Evolutionary conservation across 768 basidiomycete species (phyloP).

Genomic region (Trametes sanguinea): DNA sequence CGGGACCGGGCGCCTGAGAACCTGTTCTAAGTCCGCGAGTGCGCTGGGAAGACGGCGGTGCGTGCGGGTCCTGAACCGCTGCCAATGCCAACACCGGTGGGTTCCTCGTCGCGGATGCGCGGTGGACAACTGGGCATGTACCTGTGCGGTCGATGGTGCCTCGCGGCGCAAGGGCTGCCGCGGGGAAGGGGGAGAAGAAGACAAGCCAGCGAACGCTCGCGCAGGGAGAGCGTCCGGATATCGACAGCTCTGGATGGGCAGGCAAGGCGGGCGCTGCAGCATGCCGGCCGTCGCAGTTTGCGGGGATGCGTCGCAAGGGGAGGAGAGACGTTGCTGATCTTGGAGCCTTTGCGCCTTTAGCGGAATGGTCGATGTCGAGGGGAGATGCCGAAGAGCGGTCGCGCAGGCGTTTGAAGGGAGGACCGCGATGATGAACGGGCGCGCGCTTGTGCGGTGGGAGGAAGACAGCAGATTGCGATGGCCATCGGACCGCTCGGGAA

Average conservation of each 20-base stretch:
- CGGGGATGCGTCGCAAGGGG: not conserved
- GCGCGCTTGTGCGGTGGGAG: not conserved
- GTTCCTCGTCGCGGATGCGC: not conserved
- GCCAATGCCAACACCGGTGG: not conserved
- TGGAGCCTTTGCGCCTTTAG: constrained; percentile 6
- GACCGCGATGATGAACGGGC: not conserved
- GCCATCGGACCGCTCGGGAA: constrained; percentile 13
- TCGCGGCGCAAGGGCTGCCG: not conserved
- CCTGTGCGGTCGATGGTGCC: not conserved
- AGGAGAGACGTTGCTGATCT: not conserved
- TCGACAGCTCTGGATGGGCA: not conserved
- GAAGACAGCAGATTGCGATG: constrained; percentile 3
- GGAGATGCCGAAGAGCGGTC: not conserved
- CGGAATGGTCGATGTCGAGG: not conserved
- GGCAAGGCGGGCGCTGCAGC: not conserved
- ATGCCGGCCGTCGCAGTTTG: not conserved
- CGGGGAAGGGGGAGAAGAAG: not conserved
- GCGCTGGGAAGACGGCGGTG: constrained; percentile 1
- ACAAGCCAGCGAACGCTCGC: not conserved
- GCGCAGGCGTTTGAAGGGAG: not conserved
- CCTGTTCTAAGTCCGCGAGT: constrained; percentile 13
- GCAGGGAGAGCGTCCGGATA: not conserved
- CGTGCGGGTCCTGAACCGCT: not conserved
- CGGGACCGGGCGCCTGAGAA: not conserved
- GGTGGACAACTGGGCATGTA: not conserved